Evolutionary conservation across 306 rosid species (phyloP), one percentile per base, ranked within the genome.

Genomic region (Ochetophila trinervis): DNA sequence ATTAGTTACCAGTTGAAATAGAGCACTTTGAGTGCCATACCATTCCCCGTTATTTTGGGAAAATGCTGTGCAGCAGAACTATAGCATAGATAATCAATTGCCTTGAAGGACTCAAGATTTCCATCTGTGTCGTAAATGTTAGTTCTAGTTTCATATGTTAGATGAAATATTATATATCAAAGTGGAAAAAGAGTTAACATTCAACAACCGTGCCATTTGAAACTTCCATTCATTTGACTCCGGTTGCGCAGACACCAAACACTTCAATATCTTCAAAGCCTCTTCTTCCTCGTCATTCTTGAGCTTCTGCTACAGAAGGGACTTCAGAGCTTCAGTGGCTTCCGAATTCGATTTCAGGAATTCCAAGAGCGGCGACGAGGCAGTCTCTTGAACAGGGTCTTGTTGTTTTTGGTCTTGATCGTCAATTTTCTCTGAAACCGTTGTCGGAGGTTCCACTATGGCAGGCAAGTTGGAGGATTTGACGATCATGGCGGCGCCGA

Each of bases 181-280:
- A 27, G 3, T 27, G 32, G 32, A 27, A 4, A 27, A 27, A 27
- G 32, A 27, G 32, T 27, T 27, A 1, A 27, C 32, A 27, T 27
- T 4, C 32, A 27, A 27, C n/a, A n/a, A n/a, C n/a, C n/a, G n/a
- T n/a, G n/a, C n/a, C n/a, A n/a, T n/a, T n/a, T n/a, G n/a, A 65
- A 87, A 84, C 57, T 92, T 92, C 98, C 96, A 92, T 35, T 92
- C 95, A 4, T 76, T 81, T 40, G 27, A 78, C 19, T 72, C 72
- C 0, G 96, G 96, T 54, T 87, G 95, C 21, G 89, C 89, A 1
- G 80, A 56, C 27, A 68, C 72, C 70, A 92, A 40, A 13, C 80
- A n/a, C n/a, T n/a, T n/a, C n/a, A n/a, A n/a, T n/a, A n/a, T n/a
- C n/a, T n/a, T n/a, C n/a, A n/a, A n/a, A n/a, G n/a, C n/a, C n/a